These are phyloP conservation scores for Aulographum hederae DNA, from an alignment of 2,329 filamentous ascomycete genomes.

Conservation along the genomic window DNA sequence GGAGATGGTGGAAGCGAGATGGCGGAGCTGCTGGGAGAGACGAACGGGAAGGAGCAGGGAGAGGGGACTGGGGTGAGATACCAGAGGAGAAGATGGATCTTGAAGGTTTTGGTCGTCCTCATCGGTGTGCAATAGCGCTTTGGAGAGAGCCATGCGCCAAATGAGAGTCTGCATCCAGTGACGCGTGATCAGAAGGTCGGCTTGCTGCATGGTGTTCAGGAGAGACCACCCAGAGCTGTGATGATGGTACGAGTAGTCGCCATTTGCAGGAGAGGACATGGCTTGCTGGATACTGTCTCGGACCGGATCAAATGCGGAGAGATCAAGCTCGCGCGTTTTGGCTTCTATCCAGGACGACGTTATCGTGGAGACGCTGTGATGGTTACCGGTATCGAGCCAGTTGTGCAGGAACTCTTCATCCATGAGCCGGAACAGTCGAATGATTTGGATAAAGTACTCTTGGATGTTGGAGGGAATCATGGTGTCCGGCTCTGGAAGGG, in stretches of 20 bases:
- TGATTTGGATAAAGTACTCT: conserved; percentile 25
- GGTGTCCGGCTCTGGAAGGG: conserved; percentile 21
- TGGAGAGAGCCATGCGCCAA: conserved; percentile 32
- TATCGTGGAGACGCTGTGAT: conserved; percentile 11
- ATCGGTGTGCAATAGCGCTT: conserved; percentile 23
- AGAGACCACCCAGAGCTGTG: conserved; percentile 22
- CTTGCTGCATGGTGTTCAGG: conserved; percentile 25
- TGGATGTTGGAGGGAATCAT: conserved; percentile 20
- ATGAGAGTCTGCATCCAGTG: conserved; percentile 30
- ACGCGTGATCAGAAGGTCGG: conserved; percentile 30
- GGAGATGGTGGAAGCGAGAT: conserved; percentile 22
- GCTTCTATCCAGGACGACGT: conserved; percentile 25
- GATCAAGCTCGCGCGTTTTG: conserved; percentile 25
- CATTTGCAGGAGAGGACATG: too few relatives aligned
- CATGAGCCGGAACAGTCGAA: conserved; percentile 25
- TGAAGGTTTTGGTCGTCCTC: too few relatives aligned
- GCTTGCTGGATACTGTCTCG: conserved; percentile 6
- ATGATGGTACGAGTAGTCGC: too few relatives aligned
- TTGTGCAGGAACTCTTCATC: conserved; percentile 25
- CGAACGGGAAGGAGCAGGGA: conserved; percentile 27
- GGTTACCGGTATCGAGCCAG: conserved; percentile 25
- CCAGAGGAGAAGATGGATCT: too few relatives aligned
- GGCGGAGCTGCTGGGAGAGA: conserved; percentile 24
- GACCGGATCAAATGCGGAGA: too few relatives aligned
- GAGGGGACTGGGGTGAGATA: conserved; percentile 9